These are phyloP conservation scores for Austroboletus eburneus DNA, from an alignment of 768 basidiomycete genomes.

Conservation along the genomic window DNA sequence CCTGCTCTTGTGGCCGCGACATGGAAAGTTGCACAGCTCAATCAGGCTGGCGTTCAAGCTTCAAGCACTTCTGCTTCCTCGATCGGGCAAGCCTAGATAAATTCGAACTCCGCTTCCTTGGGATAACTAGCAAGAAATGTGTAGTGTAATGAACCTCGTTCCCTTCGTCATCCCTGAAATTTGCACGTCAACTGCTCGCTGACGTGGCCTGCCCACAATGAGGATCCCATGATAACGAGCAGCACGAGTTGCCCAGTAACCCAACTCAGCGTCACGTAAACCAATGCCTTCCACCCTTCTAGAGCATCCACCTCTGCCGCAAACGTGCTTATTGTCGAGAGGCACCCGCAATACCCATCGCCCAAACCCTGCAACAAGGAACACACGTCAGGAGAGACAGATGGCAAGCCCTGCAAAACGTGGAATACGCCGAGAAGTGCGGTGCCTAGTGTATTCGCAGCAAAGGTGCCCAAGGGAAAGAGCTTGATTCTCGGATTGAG, in stretches of 20 bases:
- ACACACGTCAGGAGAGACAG: slow-evolving; percentile 53
- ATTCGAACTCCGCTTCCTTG: slow-evolving; percentile 28
- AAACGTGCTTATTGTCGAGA: slow-evolving; percentile 94
- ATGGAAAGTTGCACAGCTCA: slow-evolving; percentile 27
- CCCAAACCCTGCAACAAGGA: slow-evolving; percentile 73
- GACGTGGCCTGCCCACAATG: slow-evolving; percentile 48
- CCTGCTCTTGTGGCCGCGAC: slow-evolving; percentile 38
- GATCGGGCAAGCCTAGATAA: slow-evolving; percentile 24
- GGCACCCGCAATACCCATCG: slow-evolving; percentile 93
- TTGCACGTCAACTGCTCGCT: slow-evolving; percentile 48
- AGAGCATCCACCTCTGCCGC: slow-evolving; percentile 71
- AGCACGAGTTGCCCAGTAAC: slow-evolving; percentile 63
- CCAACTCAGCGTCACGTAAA: slow-evolving; percentile 72
- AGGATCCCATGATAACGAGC: slow-evolving; percentile 67
- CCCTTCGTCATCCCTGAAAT: slow-evolving; percentile 25
- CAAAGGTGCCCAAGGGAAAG: slow-evolving; percentile 77
- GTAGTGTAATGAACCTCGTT: neutral
- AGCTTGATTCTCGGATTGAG: slow-evolving; percentile 63
- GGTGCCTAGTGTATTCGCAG: slow-evolving; percentile 75
- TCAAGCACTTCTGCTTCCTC: too few relatives aligned
- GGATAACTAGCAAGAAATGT: too few relatives aligned
- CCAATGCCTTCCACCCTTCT: slow-evolving; percentile 50
- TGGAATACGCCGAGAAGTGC: slow-evolving; percentile 73
- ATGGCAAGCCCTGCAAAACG: slow-evolving; percentile 55
- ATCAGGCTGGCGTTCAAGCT: slow-evolving; percentile 21